Percentiles rank a stretch among this genome's conserved stretches.
Evolutionary conservation across 2,329 filamentous ascomycete species (phyloP).

Genomic region (Coniochaeta sp.): DNA sequence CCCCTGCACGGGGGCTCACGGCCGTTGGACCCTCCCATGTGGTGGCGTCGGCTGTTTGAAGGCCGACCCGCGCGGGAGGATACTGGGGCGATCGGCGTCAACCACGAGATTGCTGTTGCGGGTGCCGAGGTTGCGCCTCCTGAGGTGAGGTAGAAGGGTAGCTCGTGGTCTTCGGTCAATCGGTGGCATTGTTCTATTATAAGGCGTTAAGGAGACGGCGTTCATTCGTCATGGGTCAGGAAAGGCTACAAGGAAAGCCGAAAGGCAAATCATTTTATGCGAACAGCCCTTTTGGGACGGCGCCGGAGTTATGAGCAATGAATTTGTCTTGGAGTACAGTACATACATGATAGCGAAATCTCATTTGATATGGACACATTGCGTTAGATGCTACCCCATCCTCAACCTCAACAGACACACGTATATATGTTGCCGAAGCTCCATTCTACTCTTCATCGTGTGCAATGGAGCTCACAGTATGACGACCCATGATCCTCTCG

Average conservation of each 20-base stretch:
- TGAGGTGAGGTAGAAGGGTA: constrained; percentile 20
- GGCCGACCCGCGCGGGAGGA: constrained; percentile 36
- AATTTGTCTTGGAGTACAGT: background rate
- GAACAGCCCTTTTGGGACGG: background rate
- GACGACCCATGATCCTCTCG: too few species aligned
- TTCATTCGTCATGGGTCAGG: background rate
- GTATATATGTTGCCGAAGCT: too few species aligned
- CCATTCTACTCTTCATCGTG: too few species aligned
- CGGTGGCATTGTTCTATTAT: background rate
- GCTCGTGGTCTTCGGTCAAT: background rate
- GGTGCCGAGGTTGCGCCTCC: constrained; percentile 30
- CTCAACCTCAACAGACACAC: too few species aligned
- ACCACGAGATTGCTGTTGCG: constrained; percentile 57
- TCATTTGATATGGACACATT: too few species aligned
- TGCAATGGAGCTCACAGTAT: too few species aligned
- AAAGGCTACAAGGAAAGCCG: background rate
- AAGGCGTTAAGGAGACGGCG: background rate
- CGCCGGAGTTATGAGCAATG: too few species aligned
- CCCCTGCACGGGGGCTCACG: constrained; percentile 77
- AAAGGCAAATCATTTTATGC: background rate
- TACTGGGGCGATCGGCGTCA: constrained; percentile 40
- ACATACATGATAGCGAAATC: too few species aligned
- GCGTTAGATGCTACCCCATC: too few species aligned
- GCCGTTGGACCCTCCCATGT: constrained; percentile 80
- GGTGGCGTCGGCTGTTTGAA: constrained; percentile 85